phyloP scores from a whole-genome alignment of 208 protist species.

The Blastocrithidia nonstop region DNA sequence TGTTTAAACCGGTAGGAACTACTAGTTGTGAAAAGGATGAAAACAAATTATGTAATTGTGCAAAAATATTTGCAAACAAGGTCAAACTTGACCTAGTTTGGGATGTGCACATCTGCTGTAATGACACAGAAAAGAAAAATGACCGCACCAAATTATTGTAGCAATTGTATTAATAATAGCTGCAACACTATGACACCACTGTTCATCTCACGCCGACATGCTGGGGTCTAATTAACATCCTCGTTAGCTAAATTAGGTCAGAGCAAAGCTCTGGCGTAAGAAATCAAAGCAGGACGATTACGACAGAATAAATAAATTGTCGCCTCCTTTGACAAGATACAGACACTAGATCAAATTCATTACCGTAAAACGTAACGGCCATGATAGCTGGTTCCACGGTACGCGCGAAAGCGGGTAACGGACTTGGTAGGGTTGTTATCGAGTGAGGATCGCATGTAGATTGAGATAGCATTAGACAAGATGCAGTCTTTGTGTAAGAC shows the following conservation, averaged over 20 bases:
- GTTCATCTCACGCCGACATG: too few relatives aligned
- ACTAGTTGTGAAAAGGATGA: too few relatives aligned
- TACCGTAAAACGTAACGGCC: slow-evolving; percentile 66
- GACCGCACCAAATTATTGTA: too few relatives aligned
- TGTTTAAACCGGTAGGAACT: too few relatives aligned
- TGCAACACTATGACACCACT: too few relatives aligned
- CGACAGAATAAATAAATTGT: slow-evolving; percentile 76
- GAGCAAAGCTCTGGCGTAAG: slow-evolving; percentile 53
- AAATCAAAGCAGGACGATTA: slow-evolving; percentile 50
- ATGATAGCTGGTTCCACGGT: slow-evolving; percentile 69
- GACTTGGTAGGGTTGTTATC: slow-evolving; percentile 66
- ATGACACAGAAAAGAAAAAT: too few relatives aligned
- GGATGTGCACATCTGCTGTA: too few relatives aligned
- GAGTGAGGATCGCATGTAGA: slow-evolving; percentile 75
- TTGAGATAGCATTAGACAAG: slow-evolving; percentile 74
- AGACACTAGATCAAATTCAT: slow-evolving; percentile 75
- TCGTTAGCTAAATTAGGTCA: slow-evolving; percentile 65
- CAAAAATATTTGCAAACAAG: too few relatives aligned
- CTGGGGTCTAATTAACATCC: slow-evolving; percentile 56
- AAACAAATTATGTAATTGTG: too few relatives aligned
- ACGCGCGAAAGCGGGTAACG: slow-evolving; percentile 71
- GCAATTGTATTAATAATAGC: too few relatives aligned
- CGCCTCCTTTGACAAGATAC: slow-evolving; percentile 61
- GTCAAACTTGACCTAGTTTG: too few relatives aligned
- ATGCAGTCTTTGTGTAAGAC: slow-evolving; percentile 74